A percentile compares a stretch with the other conserved stretches of the same genome.
Conservation (phyloP, 2,329 filamentous ascomycete genomes). For the Paraphoma chrysanthemicola region DNA sequence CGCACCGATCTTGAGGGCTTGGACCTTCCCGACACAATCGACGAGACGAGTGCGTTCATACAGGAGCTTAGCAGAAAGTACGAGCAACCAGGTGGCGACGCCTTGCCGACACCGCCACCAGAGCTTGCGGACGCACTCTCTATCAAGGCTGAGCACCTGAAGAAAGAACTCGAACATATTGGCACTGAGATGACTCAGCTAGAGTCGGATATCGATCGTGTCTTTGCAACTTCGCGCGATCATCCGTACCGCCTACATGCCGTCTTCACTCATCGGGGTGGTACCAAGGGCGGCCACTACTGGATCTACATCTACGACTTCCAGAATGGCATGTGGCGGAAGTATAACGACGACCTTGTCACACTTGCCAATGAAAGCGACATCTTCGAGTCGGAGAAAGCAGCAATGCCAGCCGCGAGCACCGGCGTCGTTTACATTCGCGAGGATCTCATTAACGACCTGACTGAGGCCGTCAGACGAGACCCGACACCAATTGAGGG, state of each 20-base stretch:
- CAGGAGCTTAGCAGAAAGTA: conserved; percentile 21
- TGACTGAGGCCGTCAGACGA: conserved; percentile 61
- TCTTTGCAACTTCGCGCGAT: conserved; percentile 69
- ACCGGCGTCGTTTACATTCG: conserved; percentile 83
- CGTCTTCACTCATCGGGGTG: conserved; percentile 88
- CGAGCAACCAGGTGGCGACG: conserved; percentile 5
- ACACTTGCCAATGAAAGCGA: conserved; percentile 68
- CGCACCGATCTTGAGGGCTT: conserved; percentile 40
- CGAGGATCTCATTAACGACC: conserved; percentile 66
- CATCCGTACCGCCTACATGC: conserved; percentile 85
- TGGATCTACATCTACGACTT: conserved; percentile 98
- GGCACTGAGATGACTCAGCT: conserved; percentile 53
- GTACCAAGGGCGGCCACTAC: conserved; percentile 76
- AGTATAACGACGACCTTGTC: conserved; percentile 91
- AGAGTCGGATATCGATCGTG: conserved; percentile 58
- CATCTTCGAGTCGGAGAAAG: conserved; percentile 72
- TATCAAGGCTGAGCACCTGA: conserved; percentile 28
- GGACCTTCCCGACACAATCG: conserved; percentile 36
- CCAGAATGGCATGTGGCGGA: conserved; percentile 79
- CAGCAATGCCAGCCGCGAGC: conserved; percentile 52
- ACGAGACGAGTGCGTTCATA: conserved; percentile 38
- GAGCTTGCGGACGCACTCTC: conserved; percentile 28
- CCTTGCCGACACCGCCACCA: conserved; percentile 24
- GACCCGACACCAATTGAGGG: conserved; percentile 11
- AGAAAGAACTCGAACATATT: conserved; percentile 34